Evolutionary conservation across 2,329 filamentous ascomycete species (phyloP), one percentile per base, ranked within the genome.

Genomic region (Sclerotinia minor): DNA sequence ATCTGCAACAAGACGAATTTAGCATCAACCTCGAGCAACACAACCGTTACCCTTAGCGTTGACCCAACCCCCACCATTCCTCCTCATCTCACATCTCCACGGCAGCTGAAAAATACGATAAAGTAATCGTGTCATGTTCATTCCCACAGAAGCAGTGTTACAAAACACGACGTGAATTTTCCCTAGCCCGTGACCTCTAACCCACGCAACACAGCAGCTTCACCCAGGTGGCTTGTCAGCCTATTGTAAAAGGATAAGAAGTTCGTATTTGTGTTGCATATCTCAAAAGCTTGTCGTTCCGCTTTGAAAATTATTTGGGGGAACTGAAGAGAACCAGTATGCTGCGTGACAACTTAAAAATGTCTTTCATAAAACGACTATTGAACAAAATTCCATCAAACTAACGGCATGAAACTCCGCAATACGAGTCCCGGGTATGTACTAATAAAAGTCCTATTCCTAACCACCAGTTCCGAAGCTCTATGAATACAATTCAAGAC

Each of bases 211-310:
- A 50, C 45, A 13, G 9, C 15, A 50, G n/a, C 32, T n/a, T n/a
- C 15, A 26, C 24, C 17, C 57, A n/a, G n/a, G 24, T 47, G 19
- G 38, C 58, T 61, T n/a, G 24, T 29, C 11, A 21, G 19, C 19
- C n/a, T 59, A 3, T 29, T 5, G 21, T 8, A 41, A n/a, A 13
- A 45, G 32, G 8, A 61, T 38, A 21, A 26, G 7, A 50, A 61
- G 45, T 50, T 50, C 15, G 29, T 50, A 5, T 15, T 29, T 38
- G 29, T 38, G 59, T 63, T 63, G 59, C 32, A 41, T 52, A 19
- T 63, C 59, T 63, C n/a, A 38, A 29, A 63, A 26, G 21, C 21
- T 49, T 52, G 45, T 63, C 29, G 59, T 63, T 63, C 29, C 45
- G 59, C 47, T 47, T 41, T 63, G 50, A 17, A n/a, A 45, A 35